Percentiles rank a stretch among this genome's conserved stretches.
These are phyloP conservation scores for Gentiana dahurica DNA, from an alignment of 257 asterid species.

Conservation along the genomic window DNA sequence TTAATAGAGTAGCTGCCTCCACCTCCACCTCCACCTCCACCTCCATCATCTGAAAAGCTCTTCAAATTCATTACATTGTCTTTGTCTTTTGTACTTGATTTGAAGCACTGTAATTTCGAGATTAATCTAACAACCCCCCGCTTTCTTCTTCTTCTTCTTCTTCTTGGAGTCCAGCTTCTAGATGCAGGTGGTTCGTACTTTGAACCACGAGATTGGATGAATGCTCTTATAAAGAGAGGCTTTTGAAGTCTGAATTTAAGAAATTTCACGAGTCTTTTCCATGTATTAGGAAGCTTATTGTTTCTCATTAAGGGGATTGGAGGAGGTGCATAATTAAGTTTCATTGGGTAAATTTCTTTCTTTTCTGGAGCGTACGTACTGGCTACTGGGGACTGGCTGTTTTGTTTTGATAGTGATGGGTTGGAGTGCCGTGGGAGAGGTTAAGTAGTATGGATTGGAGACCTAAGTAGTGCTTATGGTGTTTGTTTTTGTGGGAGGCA, in stretches of 20 bases:
- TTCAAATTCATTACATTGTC: slow-evolving; percentile 33
- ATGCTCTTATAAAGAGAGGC: slow-evolving; percentile 38
- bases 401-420: too few species aligned
- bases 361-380: too few species aligned
- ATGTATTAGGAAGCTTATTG: slow-evolving; percentile 42
- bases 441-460: too few species aligned
- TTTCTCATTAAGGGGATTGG: too few species aligned
- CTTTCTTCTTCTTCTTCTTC: slow-evolving; percentile 2
- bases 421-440: too few species aligned
- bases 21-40: too few species aligned
- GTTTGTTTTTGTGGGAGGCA: too few species aligned
- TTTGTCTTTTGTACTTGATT: slow-evolving; percentile 18
- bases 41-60: slow-evolving; percentile 38
- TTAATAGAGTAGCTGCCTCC: slow-evolving; percentile 13
- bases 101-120: slow-evolving; percentile 17
- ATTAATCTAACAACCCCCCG: slow-evolving; percentile 12
- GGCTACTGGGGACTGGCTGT: too few species aligned
- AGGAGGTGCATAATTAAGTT: too few species aligned
- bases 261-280: slow-evolving; percentile 40
- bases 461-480: too few species aligned
- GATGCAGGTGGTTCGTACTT: slow-evolving; percentile 9
- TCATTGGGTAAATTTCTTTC: too few species aligned
- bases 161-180: too few species aligned
- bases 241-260: slow-evolving; percentile 35
- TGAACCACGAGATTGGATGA: slow-evolving; percentile 15